Evolutionary conservation across 2,329 filamentous ascomycete genomes (phyloP), one percentile per base, ranked within the genome.

Genomic region (Diplodia corticola): DNA sequence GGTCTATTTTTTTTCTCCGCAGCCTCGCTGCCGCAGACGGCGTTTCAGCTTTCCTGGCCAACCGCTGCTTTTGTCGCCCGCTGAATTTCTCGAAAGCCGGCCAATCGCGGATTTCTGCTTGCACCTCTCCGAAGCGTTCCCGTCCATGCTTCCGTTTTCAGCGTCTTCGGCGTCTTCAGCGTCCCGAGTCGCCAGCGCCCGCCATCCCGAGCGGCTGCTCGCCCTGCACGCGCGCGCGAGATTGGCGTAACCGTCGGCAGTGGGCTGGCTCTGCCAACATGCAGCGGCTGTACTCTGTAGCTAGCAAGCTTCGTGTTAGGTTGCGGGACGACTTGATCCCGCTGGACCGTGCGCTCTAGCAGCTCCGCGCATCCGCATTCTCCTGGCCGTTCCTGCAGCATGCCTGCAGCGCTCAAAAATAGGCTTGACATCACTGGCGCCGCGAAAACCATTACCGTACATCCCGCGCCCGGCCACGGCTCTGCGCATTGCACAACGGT

Each of bases 361-460:
- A 28, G 44, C 13, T 61, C 57, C 57, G 57, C 44, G 17, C 57
- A 61, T 61, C 57, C 57, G 57, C 57, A 61, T 61, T 61, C 60
- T 63, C 46, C 49, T 65, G 40, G 26, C 48, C 40, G 61, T 64
- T 44, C 61, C 61, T 64, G 61, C 50, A 54, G 48, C 50, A 51
- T 24, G 49, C 61, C 61, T 33, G 33, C 37, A 35, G n/a, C 40
- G 40, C 49, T 61, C 57, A 48, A 48, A 30, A 40, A 44, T 57
- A 65, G 44, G 28, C 20, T 49, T 65, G 50, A 55, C 37, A 37
- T 57, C 49, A 54, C 33, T 28, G 50, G 17, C 40, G 40, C 40
- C 37, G 9, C 40, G 40, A 44, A n/a, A 44, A 44, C 40, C 51
- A 20, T 17, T 54, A 12, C 26, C 6, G 15, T 35, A 24, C 55